phyloP scores from a whole-genome alignment of 129 eudicot species.

The Tanacetum coccineum region DNA sequence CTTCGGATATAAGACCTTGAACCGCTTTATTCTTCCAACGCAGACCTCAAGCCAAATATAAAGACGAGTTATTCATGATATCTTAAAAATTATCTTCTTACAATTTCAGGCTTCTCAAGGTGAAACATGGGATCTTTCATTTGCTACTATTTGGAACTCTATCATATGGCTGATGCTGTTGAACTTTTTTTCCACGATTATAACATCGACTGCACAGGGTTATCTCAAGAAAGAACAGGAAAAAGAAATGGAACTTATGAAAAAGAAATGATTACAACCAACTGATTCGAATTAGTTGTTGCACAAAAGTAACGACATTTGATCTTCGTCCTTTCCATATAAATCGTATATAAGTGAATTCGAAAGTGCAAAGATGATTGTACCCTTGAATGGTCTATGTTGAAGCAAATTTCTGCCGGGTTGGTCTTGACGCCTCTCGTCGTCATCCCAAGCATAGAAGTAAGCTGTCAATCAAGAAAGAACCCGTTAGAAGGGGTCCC shows the following conservation, averaged over 20 bases:
- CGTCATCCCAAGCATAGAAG: too few relatives aligned
- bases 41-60: too few relatives aligned
- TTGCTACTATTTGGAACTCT: slow-evolving; percentile 62
- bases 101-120: slow-evolving; percentile 44
- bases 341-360: not conserved
- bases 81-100: slow-evolving; percentile 33
- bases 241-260: slow-evolving; percentile 35
- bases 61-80: too few relatives aligned
- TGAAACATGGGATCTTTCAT: slow-evolving; percentile 57
- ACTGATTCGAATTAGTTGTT: slow-evolving; percentile 16
- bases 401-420: too few relatives aligned
- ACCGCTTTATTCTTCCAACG: too few relatives aligned
- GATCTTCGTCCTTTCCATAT: not conserved
- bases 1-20: too few relatives aligned
- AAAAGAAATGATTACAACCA: slow-evolving; percentile 26
- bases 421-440: too few relatives aligned
- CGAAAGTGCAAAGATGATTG: too few relatives aligned
- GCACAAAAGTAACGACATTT: not conserved
- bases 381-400: too few relatives aligned
- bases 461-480: too few relatives aligned
- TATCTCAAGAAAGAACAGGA: slow-evolving; percentile 71
- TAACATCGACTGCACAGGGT: slow-evolving; percentile 68
- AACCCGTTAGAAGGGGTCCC: too few relatives aligned
- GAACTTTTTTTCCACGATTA: slow-evolving; percentile 58
- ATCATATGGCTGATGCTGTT: slow-evolving; percentile 73